phyloP scores from a whole-genome alignment of 768 basidiomycete species.

The Tephrocybe sp. region DNA sequence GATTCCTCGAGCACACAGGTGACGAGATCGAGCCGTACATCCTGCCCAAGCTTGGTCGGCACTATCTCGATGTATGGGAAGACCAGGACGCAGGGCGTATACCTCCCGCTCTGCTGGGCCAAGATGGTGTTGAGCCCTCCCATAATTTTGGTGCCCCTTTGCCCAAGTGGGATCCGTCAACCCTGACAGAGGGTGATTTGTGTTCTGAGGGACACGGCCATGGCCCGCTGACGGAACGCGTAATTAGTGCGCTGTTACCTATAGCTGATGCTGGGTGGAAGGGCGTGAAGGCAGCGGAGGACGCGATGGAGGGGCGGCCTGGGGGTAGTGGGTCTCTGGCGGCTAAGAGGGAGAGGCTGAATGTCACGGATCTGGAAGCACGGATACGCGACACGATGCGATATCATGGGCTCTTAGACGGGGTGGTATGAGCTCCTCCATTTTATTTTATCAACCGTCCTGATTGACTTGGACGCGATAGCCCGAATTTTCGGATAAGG shows the following conservation, averaged over 20 bases:
- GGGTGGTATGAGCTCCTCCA: slow-evolving; percentile 53
- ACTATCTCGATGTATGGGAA: slow-evolving; percentile 92
- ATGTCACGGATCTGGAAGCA: slow-evolving; percentile 77
- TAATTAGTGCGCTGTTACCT: slow-evolving; percentile 73
- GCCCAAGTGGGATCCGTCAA: slow-evolving; percentile 83
- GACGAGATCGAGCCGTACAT: slow-evolving; percentile 88
- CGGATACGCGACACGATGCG: slow-evolving; percentile 76
- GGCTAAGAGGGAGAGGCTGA: slow-evolving; percentile 70
- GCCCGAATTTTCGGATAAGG: slow-evolving; percentile 75
- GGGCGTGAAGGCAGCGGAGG: slow-evolving; percentile 81
- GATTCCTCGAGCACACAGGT: slow-evolving; percentile 87
- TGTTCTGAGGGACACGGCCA: slow-evolving; percentile 77
- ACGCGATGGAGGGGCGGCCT: slow-evolving; percentile 81
- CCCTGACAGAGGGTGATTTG: slow-evolving; percentile 70
- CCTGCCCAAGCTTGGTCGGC: slow-evolving; percentile 82
- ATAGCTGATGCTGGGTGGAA: slow-evolving; percentile 71
- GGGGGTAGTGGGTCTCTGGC: slow-evolving; percentile 80
- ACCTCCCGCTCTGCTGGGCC: slow-evolving; percentile 24
- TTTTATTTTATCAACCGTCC: neutral
- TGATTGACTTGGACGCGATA: slow-evolving; percentile 24
- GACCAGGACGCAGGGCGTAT: slow-evolving; percentile 73
- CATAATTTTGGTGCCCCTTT: slow-evolving; percentile 47
- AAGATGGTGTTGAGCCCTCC: slow-evolving; percentile 31
- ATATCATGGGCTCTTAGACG: slow-evolving; percentile 68
- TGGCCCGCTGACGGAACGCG: slow-evolving; percentile 84